These are phyloP conservation scores for Xylariaceae sp. DNA, from an alignment of 2,329 filamentous ascomycete genomes.

Conservation along the genomic window DNA sequence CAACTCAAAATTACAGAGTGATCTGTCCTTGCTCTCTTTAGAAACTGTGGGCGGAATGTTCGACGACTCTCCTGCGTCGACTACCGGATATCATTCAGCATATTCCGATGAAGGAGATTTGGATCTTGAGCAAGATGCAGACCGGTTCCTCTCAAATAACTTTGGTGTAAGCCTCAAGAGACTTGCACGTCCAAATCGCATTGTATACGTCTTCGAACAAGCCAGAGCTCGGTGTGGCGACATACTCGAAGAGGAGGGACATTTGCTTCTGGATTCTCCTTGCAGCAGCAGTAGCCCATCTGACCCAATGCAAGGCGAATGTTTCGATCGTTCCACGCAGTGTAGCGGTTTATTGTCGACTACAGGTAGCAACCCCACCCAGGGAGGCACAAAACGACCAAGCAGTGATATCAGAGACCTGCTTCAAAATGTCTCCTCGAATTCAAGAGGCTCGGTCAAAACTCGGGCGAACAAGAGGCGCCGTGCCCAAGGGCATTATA, in stretches of 20 bases:
- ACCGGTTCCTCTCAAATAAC: constrained; percentile 10
- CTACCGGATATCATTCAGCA: no score
- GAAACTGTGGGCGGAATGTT: no score
- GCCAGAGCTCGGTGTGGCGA: constrained; percentile 8
- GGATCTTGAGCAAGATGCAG: constrained; percentile 15
- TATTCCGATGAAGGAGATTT: no score
- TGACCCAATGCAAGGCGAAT: constrained; percentile 10
- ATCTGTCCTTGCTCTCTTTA: no score
- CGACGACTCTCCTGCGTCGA: no score
- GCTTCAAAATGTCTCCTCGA: not conserved
- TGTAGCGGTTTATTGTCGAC: not conserved
- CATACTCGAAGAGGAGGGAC: constrained; percentile 15
- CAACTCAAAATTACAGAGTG: no score
- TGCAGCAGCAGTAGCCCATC: constrained; percentile 1
- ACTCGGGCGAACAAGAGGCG: constrained; percentile 7
- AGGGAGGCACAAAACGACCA: not conserved
- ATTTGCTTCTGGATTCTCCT: constrained; percentile 1
- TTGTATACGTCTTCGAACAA: constrained; percentile 12
- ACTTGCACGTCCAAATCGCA: constrained; percentile 8
- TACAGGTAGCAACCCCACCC: not conserved
- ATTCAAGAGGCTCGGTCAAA: constrained; percentile 1
- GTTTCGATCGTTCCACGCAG: not conserved
- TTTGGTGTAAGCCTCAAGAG: constrained; percentile 13
- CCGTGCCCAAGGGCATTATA: constrained; percentile 1
- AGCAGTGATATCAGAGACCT: not conserved